Percentiles rank a stretch among this genome's conserved stretches.
Evolutionary conservation across 441 rosid genomes (phyloP).

Genomic region (Hypseocharis bilobata): DNA sequence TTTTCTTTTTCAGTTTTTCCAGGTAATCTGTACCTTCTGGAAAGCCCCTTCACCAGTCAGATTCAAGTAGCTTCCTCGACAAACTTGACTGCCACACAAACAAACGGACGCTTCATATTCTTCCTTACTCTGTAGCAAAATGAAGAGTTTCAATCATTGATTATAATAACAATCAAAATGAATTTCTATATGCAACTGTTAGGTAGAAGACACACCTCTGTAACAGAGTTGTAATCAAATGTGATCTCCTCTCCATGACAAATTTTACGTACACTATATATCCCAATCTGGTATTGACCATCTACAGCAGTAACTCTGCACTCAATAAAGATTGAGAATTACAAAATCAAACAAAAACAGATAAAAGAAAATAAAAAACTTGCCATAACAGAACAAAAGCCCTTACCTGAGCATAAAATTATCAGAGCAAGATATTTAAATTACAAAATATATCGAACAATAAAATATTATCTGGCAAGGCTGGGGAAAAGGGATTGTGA

Average conservation of each 20-base stretch:
- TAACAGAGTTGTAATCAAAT: slow-evolving; percentile 94
- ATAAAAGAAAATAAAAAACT: neutral
- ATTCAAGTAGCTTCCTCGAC: slow-evolving; percentile 98
- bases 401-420: neutral
- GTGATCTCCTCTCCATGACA: slow-evolving; percentile 92
- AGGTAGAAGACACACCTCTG: slow-evolving; percentile 60
- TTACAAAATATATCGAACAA: too few species aligned
- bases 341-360: too few species aligned
- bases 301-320: slow-evolving; percentile 95
- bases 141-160: slow-evolving; percentile 21
- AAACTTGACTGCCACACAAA: slow-evolving; percentile 98
- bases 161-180: slow-evolving; percentile 13
- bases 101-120: slow-evolving; percentile 99
- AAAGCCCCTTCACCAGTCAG: slow-evolving; percentile 99
- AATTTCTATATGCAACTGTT: slow-evolving; percentile 10
- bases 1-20: neutral
- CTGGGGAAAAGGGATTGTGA: too few species aligned
- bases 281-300: slow-evolving; percentile 98
- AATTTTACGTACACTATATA: slow-evolving; percentile 70
- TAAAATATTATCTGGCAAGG: too few species aligned
- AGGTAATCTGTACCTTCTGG: slow-evolving; percentile 50
- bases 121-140: slow-evolving; percentile 75
- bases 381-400: neutral
- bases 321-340: slow-evolving; percentile 19
- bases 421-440: too few species aligned